Evolutionary conservation across 371 early-diverging fungal species (phyloP).

Genomic region (Mycotypha africana): DNA sequence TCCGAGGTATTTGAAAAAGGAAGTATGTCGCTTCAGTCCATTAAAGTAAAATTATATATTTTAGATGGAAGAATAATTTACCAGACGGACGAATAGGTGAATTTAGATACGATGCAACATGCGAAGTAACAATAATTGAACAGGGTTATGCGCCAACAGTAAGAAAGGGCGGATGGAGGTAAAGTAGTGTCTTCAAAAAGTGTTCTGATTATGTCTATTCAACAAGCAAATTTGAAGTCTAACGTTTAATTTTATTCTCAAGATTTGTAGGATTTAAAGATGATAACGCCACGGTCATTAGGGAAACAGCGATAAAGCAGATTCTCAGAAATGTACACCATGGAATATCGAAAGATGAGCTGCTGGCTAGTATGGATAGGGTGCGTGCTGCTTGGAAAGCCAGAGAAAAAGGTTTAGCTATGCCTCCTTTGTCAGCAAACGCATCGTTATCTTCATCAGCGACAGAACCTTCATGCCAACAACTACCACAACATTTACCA

Average conservation of each 20-base stretch:
- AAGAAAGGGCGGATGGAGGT: conserved; percentile 61
- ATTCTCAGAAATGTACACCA: conserved; percentile 49
- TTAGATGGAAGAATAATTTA: conserved; percentile 58
- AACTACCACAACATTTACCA: conserved; percentile 1
- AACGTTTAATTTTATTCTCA: conserved; percentile 1
- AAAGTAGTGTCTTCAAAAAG: too few relatives aligned
- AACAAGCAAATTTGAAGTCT: too few relatives aligned
- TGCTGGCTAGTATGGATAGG: conserved; percentile 39
- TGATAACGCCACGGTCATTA: conserved; percentile 70
- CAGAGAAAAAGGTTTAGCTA: conserved; percentile 43
- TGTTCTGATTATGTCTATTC: not conserved
- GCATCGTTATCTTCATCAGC: not conserved
- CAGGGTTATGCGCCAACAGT: conserved; percentile 55
- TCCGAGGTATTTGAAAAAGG: too few relatives aligned
- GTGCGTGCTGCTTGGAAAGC: conserved; percentile 63
- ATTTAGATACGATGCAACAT: conserved; percentile 56
- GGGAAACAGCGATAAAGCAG: conserved; percentile 50
- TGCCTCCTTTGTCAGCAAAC: conserved; percentile 15
- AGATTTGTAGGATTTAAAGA: conserved; percentile 62
- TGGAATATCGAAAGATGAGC: conserved; percentile 47
- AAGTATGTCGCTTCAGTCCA: too few relatives aligned
- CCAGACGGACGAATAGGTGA: conserved; percentile 64
- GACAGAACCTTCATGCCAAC: not conserved
- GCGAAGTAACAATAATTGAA: conserved; percentile 55
- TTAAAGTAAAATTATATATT: not conserved